Conservation (phyloP, 306 rosid genomes). For the Pachyrhizus erosus region DNA sequence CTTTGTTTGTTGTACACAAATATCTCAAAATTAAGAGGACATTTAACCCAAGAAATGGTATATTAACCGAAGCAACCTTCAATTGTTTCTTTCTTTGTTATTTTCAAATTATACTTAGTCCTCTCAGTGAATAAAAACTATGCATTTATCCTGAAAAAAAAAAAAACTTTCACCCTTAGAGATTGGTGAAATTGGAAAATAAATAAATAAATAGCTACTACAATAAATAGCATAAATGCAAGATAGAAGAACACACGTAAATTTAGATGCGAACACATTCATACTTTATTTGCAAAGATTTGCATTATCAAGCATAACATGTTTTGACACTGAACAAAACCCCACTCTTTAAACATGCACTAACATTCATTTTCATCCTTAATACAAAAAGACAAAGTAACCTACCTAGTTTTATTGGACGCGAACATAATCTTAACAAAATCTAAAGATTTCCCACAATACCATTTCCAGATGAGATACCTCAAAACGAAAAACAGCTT, state of each 20-base stretch:
- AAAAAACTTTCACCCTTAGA: background rate
- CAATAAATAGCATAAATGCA: background rate
- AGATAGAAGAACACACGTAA: background rate
- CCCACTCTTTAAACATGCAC: background rate
- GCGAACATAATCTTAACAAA: background rate
- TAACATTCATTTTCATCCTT: background rate
- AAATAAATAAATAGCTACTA: background rate
- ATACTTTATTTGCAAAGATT: background rate
- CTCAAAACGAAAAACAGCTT: background rate
- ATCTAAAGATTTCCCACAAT: background rate
- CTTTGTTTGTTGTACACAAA: too few relatives aligned
- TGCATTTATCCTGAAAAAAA: background rate
- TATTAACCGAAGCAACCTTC: background rate
- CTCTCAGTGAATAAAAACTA: background rate
- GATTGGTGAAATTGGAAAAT: background rate
- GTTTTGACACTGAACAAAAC: background rate
- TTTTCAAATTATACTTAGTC: background rate
- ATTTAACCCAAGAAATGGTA: too few relatives aligned
- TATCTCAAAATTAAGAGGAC: too few relatives aligned
- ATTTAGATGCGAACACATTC: background rate
- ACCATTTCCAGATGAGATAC: background rate
- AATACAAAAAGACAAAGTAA: background rate
- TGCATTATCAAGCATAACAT: background rate
- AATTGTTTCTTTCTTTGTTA: background rate
- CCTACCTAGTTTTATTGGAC: conserved; percentile 4